Evolutionary conservation across 2,329 filamentous ascomycete species (phyloP).

Genomic region (Massarina eburnea): DNA sequence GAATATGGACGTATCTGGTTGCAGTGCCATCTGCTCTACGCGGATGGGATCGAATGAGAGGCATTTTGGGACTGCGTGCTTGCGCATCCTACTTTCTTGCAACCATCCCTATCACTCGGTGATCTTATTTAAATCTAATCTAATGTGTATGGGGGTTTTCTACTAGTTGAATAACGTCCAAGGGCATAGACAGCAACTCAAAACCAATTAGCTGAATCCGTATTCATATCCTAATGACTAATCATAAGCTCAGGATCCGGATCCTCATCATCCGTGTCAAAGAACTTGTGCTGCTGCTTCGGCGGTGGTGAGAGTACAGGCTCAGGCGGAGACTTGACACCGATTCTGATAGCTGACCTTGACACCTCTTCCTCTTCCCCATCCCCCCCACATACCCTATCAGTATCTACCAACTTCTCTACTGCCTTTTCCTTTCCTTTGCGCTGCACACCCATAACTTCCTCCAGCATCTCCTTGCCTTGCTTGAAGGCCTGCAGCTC

Average conservation of each 20-base stretch:
- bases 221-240: slow-evolving; percentile 39
- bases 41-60: neutral
- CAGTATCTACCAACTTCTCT: slow-evolving; percentile 19
- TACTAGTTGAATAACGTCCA: too few species aligned
- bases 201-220: neutral
- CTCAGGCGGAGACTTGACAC: slow-evolving; percentile 27
- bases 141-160: too few species aligned
- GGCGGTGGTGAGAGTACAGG: slow-evolving; percentile 26
- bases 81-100: neutral
- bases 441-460: slow-evolving; percentile 36
- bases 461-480: slow-evolving; percentile 59
- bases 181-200: too few species aligned
- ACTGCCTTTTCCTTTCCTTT: slow-evolving; percentile 25
- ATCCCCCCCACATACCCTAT: slow-evolving; percentile 7
- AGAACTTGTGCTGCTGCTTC: slow-evolving; percentile 30
- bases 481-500: slow-evolving; percentile 69
- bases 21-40: neutral
- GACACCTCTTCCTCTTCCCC: slow-evolving; percentile 30
- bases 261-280: slow-evolving; percentile 49
- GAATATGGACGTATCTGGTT: neutral
- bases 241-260: slow-evolving; percentile 54
- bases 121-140: too few species aligned
- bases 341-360: slow-evolving; percentile 33
- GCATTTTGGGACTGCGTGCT: neutral
- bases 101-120: neutral